A percentile compares a stretch with the other conserved stretches of the same genome.
These are phyloP conservation scores for Cryphonectria carpinicola DNA, from an alignment of 2,329 filamentous ascomycete species.

Conservation along the genomic window DNA sequence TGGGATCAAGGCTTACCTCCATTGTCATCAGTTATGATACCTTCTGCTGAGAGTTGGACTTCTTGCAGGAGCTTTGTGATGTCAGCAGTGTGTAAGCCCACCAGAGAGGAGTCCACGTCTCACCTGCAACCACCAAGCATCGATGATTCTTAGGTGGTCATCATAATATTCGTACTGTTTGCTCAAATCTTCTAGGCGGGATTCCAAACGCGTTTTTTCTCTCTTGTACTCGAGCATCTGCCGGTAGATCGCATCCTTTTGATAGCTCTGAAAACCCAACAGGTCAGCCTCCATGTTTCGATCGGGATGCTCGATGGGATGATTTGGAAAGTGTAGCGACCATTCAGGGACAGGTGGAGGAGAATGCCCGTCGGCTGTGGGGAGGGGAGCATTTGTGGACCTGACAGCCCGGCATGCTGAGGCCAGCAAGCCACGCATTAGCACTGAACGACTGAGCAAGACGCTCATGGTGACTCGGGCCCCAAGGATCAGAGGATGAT, in stretches of 20 bases:
- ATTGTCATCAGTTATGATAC: slow-evolving; percentile 49
- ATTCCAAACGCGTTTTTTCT: slow-evolving; percentile 80
- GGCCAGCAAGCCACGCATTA: slow-evolving; percentile 50
- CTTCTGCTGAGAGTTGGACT: slow-evolving; percentile 61
- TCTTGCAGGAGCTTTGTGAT: slow-evolving; percentile 62
- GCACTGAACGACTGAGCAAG: slow-evolving; percentile 41
- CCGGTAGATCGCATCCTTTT: slow-evolving; percentile 95
- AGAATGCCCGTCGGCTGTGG: slow-evolving; percentile 27
- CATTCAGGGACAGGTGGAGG: slow-evolving; percentile 26
- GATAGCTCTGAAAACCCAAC: slow-evolving; percentile 69
- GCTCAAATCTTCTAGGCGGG: slow-evolving; percentile 77
- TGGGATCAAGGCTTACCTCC: slow-evolving; percentile 41
- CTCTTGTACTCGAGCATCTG: slow-evolving; percentile 99
- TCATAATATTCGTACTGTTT: slow-evolving; percentile 83
- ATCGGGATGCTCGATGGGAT: slow-evolving; percentile 31
- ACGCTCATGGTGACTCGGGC: slow-evolving; percentile 33
- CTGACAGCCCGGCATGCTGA: slow-evolving; percentile 46
- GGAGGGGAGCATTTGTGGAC: slow-evolving; percentile 30
- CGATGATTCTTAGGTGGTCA: slow-evolving; percentile 87
- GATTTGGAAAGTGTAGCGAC: slow-evolving; percentile 32
- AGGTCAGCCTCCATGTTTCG: slow-evolving; percentile 41
- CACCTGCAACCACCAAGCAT: slow-evolving; percentile 95
- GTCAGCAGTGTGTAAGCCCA: slow-evolving; percentile 33
- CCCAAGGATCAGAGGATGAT: slow-evolving; percentile 28
- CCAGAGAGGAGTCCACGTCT: slow-evolving; percentile 36